These are phyloP conservation scores for Hypoxylon sp. DNA, from an alignment of 2,329 filamentous ascomycete genomes.

Conservation along the genomic window DNA sequence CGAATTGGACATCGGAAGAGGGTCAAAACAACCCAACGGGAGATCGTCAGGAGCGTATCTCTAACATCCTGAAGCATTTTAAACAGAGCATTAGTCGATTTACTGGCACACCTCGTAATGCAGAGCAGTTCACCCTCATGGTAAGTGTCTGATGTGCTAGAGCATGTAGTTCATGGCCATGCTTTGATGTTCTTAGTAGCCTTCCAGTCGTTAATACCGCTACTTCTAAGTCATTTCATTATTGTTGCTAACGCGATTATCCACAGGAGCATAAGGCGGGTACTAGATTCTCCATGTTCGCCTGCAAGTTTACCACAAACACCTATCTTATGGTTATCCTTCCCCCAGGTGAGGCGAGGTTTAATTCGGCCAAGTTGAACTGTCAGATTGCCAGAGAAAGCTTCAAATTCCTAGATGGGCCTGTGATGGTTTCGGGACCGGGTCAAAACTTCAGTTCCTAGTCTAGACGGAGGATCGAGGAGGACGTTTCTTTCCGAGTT, in stretches of 20 bases:
- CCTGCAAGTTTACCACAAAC: constrained; percentile 96
- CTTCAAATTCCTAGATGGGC: constrained; percentile 78
- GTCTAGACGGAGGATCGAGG: not conserved
- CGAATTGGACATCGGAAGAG: constrained; percentile 83
- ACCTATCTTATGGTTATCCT: constrained; percentile 95
- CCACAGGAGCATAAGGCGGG: constrained; percentile 78
- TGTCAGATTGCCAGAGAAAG: constrained; percentile 88
- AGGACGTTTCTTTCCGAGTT: not conserved
- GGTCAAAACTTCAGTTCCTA: constrained; percentile 37
- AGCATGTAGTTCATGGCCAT: not conserved
- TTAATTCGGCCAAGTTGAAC: constrained; percentile 92
- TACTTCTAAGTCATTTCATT: not conserved
- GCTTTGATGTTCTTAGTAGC: not conserved
- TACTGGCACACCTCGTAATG: constrained; percentile 84
- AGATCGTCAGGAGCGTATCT: constrained; percentile 93
- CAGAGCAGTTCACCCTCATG: constrained; percentile 85
- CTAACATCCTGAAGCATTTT: constrained; percentile 98
- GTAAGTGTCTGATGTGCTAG: constrained; percentile 40
- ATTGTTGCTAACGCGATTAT: constrained; percentile 37
- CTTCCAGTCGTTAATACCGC: not conserved
- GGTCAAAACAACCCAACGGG: constrained; percentile 87
- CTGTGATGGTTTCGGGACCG: constrained; percentile 52
- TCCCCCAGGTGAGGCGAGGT: constrained; percentile 90
- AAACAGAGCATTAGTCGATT: constrained; percentile 87
- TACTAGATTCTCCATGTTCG: constrained; percentile 89